Conservation (phyloP, 345 rosid species). For the Odontarrhena argentea region DNA sequence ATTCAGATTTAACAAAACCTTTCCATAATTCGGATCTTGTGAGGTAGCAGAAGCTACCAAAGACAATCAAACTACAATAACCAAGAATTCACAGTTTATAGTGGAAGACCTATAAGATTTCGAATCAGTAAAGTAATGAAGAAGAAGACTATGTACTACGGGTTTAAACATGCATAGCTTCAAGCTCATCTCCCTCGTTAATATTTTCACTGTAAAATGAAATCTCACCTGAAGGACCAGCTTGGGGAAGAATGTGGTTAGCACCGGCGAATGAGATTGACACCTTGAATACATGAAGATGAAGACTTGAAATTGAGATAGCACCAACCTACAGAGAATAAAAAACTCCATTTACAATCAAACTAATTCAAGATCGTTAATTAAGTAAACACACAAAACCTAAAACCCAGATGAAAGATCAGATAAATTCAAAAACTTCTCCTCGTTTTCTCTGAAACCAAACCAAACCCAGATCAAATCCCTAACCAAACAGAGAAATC, state of each 20-base stretch:
- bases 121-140: conserved; percentile 17
- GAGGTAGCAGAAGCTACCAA: background rate
- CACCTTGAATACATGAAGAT: too few species aligned
- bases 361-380: too few species aligned
- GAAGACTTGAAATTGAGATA: too few species aligned
- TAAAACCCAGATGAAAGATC: too few species aligned
- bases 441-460: too few species aligned
- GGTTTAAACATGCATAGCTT: conserved; percentile 27
- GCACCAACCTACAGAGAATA: too few species aligned
- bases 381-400: too few species aligned
- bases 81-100: conserved; percentile 18
- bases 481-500: too few species aligned
- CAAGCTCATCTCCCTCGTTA: conserved; percentile 3
- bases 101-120: conserved; percentile 12
- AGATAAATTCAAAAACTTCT: too few species aligned
- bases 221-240: conserved; percentile 35
- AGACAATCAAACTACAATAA: conserved; percentile 7
- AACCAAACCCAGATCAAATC: too few species aligned
- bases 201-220: background rate
- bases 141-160: background rate
- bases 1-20: conserved; percentile 33
- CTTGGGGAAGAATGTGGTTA: conserved; percentile 43
- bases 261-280: conserved; percentile 51
- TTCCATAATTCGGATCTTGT: conserved; percentile 1
- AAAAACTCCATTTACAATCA: too few species aligned